These are phyloP conservation scores for Pestalotiopsis sp. DNA, from an alignment of 2,329 filamentous ascomycete species.

Conservation along the genomic window DNA sequence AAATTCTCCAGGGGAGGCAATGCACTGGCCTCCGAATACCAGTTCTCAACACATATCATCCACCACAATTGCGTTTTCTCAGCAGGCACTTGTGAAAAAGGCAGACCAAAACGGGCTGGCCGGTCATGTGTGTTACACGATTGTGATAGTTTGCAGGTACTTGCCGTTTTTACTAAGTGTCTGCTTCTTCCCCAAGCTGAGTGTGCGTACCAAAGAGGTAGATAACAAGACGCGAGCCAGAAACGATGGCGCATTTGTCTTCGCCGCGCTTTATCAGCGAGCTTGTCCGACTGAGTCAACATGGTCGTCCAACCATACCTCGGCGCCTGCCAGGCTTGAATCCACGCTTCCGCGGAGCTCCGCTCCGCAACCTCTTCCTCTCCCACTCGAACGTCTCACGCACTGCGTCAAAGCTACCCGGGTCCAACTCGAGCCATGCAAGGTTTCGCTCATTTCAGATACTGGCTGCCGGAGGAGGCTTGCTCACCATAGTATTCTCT, in stretches of 20 bases:
- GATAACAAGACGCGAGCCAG: not conserved
- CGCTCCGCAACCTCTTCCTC: not conserved
- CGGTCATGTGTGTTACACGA: not conserved
- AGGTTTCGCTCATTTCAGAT: conserved; percentile 22
- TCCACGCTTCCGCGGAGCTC: not conserved
- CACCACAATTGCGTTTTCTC: not conserved
- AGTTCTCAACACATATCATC: not conserved
- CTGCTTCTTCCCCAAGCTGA: not conserved
- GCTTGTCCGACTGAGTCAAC: not conserved
- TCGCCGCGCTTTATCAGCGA: not conserved
- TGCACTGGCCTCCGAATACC: not conserved
- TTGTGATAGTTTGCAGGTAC: not conserved
- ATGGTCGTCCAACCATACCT: not conserved
- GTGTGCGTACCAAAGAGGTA: not conserved
- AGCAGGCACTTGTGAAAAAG: not conserved
- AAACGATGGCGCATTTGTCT: not conserved
- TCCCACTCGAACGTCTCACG: not conserved
- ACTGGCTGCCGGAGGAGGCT: conserved; percentile 29
- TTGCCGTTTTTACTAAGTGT: not conserved
- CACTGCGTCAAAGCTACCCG: not conserved
- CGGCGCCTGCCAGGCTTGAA: not conserved
- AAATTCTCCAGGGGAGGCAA: not conserved
- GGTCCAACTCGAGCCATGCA: conserved; percentile 15
- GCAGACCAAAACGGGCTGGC: not conserved
- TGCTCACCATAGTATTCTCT: conserved; percentile 28